A percentile compares a stretch with the other conserved stretches of the same genome.
These are phyloP conservation scores for Monilinia laxa DNA, from an alignment of 2,329 filamentous ascomycete species.

Conservation along the genomic window DNA sequence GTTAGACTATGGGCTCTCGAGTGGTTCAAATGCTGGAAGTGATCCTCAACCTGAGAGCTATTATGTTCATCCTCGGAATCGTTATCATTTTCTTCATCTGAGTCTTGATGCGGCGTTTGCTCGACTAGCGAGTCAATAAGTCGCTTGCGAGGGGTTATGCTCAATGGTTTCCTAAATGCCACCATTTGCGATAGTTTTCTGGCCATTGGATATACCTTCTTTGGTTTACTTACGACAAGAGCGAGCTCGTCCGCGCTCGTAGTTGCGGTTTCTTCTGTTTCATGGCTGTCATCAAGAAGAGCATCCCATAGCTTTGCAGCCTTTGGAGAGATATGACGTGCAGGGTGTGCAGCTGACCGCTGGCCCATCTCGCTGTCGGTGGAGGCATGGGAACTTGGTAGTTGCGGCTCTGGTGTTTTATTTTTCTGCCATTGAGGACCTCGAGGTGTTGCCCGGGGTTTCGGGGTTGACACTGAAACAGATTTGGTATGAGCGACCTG, in stretches of 20 bases:
- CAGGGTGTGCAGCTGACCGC: too few species aligned
- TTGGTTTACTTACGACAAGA: conserved; percentile 5
- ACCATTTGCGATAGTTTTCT: conserved; percentile 25
- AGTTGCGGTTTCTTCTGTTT: conserved; percentile 2
- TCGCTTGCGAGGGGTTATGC: conserved; percentile 32
- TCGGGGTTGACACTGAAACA: background rate
- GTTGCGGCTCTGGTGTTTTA: background rate
- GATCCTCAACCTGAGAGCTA: conserved; percentile 21
- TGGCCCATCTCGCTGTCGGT: conserved; percentile 1
- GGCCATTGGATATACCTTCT: background rate
- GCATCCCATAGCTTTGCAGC: conserved; percentile 34
- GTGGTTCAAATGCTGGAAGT: conserved; percentile 1
- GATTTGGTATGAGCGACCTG: background rate
- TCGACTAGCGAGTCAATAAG: conserved; percentile 41
- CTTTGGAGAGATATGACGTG: conserved; percentile 31
- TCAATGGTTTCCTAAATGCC: conserved; percentile 28
- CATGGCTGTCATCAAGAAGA: conserved; percentile 1
- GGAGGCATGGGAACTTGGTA: background rate
- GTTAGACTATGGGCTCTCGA: conserved; percentile 29
- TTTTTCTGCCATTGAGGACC: background rate
- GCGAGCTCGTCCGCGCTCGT: conserved; percentile 18
- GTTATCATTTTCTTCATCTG: conserved; percentile 25
- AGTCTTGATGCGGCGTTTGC: conserved; percentile 30
- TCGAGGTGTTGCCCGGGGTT: background rate
- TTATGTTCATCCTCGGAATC: conserved; percentile 21